Conservation (phyloP, 2,329 filamentous ascomycete species). For the Alternaria ventricosa region DNA sequence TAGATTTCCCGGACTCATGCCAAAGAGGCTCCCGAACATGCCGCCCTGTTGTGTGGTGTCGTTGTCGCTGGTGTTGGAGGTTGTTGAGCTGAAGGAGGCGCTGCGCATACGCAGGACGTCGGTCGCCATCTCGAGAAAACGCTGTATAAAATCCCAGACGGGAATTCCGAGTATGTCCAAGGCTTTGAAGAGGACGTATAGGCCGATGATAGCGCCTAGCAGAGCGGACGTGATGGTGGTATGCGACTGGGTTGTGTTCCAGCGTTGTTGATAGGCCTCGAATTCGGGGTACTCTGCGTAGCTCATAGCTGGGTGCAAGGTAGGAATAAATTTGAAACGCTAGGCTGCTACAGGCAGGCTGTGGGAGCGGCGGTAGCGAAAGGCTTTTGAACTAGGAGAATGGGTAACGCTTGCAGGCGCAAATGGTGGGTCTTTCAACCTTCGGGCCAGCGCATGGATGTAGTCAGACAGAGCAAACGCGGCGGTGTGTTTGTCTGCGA, state of each 20-base stretch:
- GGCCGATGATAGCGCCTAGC: constrained; percentile 27
- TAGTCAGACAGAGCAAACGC: constrained; percentile 37
- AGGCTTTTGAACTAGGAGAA: constrained; percentile 13
- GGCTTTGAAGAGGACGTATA: constrained; percentile 38
- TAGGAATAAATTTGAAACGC: constrained; percentile 14
- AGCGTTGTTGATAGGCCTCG: constrained; percentile 24
- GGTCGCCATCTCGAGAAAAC: constrained; percentile 47
- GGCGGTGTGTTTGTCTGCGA: constrained; percentile 37
- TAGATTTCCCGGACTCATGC: constrained; percentile 46
- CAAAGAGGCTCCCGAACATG: constrained; percentile 44
- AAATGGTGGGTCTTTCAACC: constrained; percentile 30
- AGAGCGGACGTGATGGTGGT: constrained; percentile 22
- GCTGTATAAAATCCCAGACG: constrained; percentile 58
- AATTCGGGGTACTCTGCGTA: constrained; percentile 24
- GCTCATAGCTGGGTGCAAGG: constrained; percentile 29
- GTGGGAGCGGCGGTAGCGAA: constrained; percentile 11
- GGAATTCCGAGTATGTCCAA: constrained; percentile 41
- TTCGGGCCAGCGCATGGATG: constrained; percentile 42
- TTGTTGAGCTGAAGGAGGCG: constrained; percentile 5
- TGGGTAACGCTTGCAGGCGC: constrained; percentile 8
- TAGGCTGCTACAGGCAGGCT: neutral
- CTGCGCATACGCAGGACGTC: constrained; percentile 11
- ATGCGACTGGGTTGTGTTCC: constrained; percentile 17
- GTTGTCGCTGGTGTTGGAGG: constrained; percentile 26
- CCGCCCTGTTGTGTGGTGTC: constrained; percentile 29